These are phyloP conservation scores for Monosporozyma unispora DNA, from an alignment of 805 yeast species.

Conservation along the genomic window DNA sequence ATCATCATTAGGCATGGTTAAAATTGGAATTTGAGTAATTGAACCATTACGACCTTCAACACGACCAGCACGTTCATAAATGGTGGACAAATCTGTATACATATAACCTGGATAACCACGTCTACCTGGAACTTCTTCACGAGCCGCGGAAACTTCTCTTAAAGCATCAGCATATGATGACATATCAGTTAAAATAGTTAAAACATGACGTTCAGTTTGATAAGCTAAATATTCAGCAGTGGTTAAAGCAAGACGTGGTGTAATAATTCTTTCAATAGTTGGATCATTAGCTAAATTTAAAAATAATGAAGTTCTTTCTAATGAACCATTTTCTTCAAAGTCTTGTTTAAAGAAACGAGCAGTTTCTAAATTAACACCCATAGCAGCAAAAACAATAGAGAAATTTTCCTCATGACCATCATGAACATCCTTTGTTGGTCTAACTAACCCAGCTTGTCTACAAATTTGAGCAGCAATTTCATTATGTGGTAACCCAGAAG, in stretches of 20 bases:
- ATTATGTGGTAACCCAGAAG: constrained; percentile 98
- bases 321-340: constrained; percentile 97
- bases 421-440: constrained; percentile 98
- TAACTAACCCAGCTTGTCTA: constrained; percentile 98
- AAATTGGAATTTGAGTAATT: constrained; percentile 95
- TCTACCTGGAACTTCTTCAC: constrained; percentile 99
- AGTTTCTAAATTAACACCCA: constrained; percentile 99
- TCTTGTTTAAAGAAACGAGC: constrained; percentile 98
- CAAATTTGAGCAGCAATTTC: constrained; percentile 99
- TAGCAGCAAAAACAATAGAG: constrained; percentile 98
- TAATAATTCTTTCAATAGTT: constrained; percentile 97
- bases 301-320: constrained; percentile 95
- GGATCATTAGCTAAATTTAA: constrained; percentile 98
- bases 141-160: constrained; percentile 99
- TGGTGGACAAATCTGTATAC: constrained; percentile 99
- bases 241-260: constrained; percentile 97
- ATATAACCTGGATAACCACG: constrained; percentile 99
- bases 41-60: constrained; percentile 99
- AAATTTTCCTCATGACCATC: constrained; percentile 99
- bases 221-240: constrained; percentile 98
- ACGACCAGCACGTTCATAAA: constrained; percentile 99
- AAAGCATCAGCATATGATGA: constrained; percentile 99
- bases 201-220: constrained; percentile 98
- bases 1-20: constrained; percentile 99
- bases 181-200: constrained; percentile 97